A percentile compares a stretch with the other conserved stretches of the same genome.
Conservation (phyloP, 164 flowering plant species). For the Macadamia integrifolia region DNA sequence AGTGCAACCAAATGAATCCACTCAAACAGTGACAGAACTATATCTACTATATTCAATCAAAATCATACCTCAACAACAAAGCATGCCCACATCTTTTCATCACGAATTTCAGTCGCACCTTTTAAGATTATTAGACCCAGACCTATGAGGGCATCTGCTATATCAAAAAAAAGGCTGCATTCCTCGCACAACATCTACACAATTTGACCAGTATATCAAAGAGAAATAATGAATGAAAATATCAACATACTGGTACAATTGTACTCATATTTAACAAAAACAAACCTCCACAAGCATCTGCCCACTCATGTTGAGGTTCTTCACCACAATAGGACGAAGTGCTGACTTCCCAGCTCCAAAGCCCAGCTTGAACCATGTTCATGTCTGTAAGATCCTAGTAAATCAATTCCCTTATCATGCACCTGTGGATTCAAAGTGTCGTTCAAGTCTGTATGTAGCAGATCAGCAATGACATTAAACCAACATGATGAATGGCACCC, state of each 20-base stretch:
- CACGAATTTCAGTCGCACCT: slow-evolving; percentile 58
- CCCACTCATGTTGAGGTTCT: slow-evolving; percentile 62
- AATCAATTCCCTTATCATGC: slow-evolving; percentile 34
- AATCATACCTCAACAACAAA: slow-evolving; percentile 76
- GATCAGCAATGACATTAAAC: background rate
- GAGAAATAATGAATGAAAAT: background rate
- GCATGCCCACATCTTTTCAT: slow-evolving; percentile 67
- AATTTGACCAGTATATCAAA: slow-evolving; percentile 1
- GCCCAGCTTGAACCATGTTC: slow-evolving; percentile 87
- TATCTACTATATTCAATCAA: background rate
- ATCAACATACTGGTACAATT: background rate
- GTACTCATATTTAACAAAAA: background rate
- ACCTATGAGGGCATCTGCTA: slow-evolving; percentile 64
- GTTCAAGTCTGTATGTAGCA: too few relatives aligned
- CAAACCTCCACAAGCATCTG: slow-evolving; percentile 78
- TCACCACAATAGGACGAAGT: slow-evolving; percentile 63
- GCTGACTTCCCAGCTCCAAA: slow-evolving; percentile 66
- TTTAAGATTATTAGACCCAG: slow-evolving; percentile 66
- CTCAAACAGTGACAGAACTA: background rate
- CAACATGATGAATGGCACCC: background rate
- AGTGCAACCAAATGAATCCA: too few relatives aligned
- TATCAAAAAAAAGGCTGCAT: slow-evolving; percentile 65
- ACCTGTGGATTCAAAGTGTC: slow-evolving; percentile 30
- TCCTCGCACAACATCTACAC: slow-evolving; percentile 77
- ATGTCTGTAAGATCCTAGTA: slow-evolving; percentile 29